Evolutionary conservation across 352 stramenopile genomes (phyloP), one percentile per base, ranked within the genome.

Genomic region (Phytophthora lateralis): DNA sequence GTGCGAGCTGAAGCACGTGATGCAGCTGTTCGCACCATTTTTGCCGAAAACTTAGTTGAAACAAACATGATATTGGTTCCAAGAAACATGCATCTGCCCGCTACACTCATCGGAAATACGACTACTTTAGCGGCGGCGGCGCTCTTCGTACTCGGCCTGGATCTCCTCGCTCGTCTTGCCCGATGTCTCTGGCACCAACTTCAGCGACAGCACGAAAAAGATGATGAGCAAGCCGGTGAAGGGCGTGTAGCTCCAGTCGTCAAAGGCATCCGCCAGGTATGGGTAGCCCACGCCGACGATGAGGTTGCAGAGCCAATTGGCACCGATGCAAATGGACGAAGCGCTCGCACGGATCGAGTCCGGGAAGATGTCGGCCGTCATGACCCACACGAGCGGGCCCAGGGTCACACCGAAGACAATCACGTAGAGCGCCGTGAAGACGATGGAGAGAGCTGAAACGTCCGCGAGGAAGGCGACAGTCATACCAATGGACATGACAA

Each of bases 251-350:
- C 55, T 58, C 11, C 74, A 69, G 64, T 80, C 61, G 12, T 58
- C 39, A 3, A 78, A 57, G 1, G 63, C 72, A 37, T 68, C 66
- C 2, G 68, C 68, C 35, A 80, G 60, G 59, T 78, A 83, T 37
- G 76, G 79, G 54, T 75, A 89, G 12, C 63, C 59, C 11, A 87
- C 58, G 10, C 76, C 76, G 18, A 83, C 63, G 27, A 75, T 21
- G 17, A 87, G 64, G 57, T 82, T 85, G 49, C 51, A 77, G 1
- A 67, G 34, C 67, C 67, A 88, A 47, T 81, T 85, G 53, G 53
- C 55, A 21, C 77, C 68, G 37, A 79, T 75, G 42, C 66, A 63
- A 42, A 88, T 35, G 8, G 70, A 73, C 15, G 60, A 60, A 14
- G 66, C 75, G 7, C 30, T 74, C 4, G 73, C 72, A 3, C 75